Base-by-base conservation (phyloP, 257 asterid genomes). In the Marsdenia floribunda region DNA sequence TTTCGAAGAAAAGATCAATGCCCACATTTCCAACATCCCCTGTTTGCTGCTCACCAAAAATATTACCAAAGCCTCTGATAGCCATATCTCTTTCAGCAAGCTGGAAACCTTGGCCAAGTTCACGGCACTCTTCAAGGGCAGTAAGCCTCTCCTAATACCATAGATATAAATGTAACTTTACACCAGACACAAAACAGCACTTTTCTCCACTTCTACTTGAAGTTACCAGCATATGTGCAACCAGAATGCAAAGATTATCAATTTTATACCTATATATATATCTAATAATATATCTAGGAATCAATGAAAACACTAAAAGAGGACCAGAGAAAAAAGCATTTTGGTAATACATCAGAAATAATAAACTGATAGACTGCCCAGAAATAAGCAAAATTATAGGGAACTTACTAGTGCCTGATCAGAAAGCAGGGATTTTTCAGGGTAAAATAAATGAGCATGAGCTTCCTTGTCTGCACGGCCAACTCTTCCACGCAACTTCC, bases 391-490 rank as follows among this genome's bases (percentile, higher is more conserved):
- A 73, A 68, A 79, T 66, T 49, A 55, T 29, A 50, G 73, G 65
- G 24, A 72, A 85, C 98, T 64, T 90, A 93, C 98, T 73, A 86
- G 93, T 73, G 98, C 98, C 76, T 83, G 87, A 64, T 93, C 96
- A 82, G 98, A 86, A 77, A 93, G 96, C 76, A 93, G 79, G 9
- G 96, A 88, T 87, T 93, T 93, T 72, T 93, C 97, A 71, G 94
- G 94, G 83, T 90, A 93, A 82, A 91, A 93, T 82, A 93, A 85
- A 85, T 80, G 86, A 64, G 98, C 98, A 83, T 91, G 90, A 78
- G 98, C 98, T 89, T 93, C 98, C 84, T 91, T 93, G 84, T 93
- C 97, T 57, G 98, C 97, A 77, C 97, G 93, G 80, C 98, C 98
- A 73, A 93, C 97, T 80, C 98, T 89, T 80, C 98, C 98, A 64